phyloP scores from a whole-genome alignment of 768 basidiomycete species.

The Tricholoma saponaceum region DNA sequence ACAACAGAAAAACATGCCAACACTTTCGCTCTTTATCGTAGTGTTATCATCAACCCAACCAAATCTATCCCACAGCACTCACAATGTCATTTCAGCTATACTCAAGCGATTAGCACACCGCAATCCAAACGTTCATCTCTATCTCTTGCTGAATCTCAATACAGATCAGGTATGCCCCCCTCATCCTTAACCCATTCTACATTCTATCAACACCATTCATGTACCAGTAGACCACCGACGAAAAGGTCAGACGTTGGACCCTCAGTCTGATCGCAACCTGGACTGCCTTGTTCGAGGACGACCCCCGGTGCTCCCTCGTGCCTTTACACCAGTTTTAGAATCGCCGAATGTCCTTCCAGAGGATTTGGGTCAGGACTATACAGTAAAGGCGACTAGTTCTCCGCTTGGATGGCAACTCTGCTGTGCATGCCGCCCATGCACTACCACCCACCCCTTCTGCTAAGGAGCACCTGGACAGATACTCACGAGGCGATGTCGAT shows the following conservation, averaged over 20 bases:
- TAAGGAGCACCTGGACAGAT: background rate
- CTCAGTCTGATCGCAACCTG: constrained; percentile 74
- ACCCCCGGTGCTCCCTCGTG: too few relatives aligned
- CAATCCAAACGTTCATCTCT: constrained; percentile 97
- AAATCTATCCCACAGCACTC: constrained; percentile 58
- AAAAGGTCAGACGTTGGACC: constrained; percentile 79
- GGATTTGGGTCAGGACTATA: constrained; percentile 27
- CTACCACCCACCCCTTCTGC: background rate
- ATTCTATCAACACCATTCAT: background rate
- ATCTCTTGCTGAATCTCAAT: constrained; percentile 76
- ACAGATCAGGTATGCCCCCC: constrained; percentile 69
- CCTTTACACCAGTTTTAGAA: constrained; percentile 30
- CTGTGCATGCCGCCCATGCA: background rate
- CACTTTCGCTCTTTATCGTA: background rate
- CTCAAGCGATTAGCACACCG: constrained; percentile 91
- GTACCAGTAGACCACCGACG: constrained; percentile 72
- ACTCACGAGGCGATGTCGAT: background rate
- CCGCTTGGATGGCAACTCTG: background rate
- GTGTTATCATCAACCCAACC: constrained; percentile 1
- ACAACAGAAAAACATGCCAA: constrained; percentile 67
- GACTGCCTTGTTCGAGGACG: constrained; percentile 80
- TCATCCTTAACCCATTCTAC: background rate
- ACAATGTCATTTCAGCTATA: constrained; percentile 77
- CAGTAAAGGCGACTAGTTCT: background rate
- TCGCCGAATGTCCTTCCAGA: constrained; percentile 21